Base-by-base conservation (phyloP, 352 stramenopile genomes). In the Phytophthora quininea region DNA sequence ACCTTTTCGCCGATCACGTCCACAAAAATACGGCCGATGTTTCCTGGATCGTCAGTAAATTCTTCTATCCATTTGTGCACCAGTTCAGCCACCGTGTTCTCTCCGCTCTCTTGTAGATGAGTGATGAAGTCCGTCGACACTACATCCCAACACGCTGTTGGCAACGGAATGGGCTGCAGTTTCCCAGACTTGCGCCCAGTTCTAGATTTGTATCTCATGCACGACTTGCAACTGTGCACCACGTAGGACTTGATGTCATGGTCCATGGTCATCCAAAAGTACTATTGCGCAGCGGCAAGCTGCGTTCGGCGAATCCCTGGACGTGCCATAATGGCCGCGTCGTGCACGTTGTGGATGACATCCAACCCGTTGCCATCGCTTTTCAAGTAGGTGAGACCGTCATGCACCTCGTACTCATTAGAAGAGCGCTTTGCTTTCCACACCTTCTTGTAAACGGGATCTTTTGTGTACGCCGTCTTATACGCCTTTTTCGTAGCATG, bases 81-180 rank as follows among this genome's bases (percentile, higher is more conserved):
- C 10, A 11, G 35, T 40, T 40, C 0, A 24, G 19, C 19, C 19
- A 24, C 19, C 19, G 19, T 24, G 19, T 24, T 24, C 19, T 24
- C 19, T 24, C 19, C 19, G 0, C 19, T 24, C 19, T 24, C 37
- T 43, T 46, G 55, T 31, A 73, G 49, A 3, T 47, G 58, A 1
- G 51, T 62, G 51, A 77, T 77, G 32, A 71, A 73, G 59, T 73
- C 69, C 3, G 55, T 72, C 19, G 58, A 70, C 12, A 78, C 67
- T 6, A 72, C 63, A 12, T 72, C 53, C 70, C 70, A 78, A 27
- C 54, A 67, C 14, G 58, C 31, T 0, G 31, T 4, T 14, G 64
- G 54, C 8, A 61, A 24, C 5, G 55, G 31, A 45, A 74, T 73
- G 4, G 59, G 64, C 8, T 71, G 58, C 31, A 71, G 55, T 14